These are phyloP conservation scores for Basipetospora chlamydospora DNA, from an alignment of 2,329 filamentous ascomycete genomes.

Conservation along the genomic window DNA sequence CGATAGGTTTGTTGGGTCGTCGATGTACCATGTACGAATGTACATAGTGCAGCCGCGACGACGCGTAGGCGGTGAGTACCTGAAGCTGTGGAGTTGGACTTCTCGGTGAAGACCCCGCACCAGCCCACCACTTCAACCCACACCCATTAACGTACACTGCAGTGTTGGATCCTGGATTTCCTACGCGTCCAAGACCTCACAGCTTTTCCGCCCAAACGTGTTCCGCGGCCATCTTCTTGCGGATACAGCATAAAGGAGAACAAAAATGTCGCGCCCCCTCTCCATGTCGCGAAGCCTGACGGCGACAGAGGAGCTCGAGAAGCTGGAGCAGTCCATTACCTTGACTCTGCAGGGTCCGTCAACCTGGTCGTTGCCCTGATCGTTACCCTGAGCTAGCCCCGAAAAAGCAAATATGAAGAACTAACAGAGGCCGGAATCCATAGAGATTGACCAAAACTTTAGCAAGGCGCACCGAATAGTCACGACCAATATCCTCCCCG, in stretches of 20 bases:
- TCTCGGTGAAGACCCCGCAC: background rate
- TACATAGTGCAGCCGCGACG: too few species aligned
- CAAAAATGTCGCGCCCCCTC: conserved; percentile 34
- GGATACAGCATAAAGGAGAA: background rate
- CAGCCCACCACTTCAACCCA: background rate
- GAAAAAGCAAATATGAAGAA: too few species aligned
- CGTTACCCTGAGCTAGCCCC: too few species aligned
- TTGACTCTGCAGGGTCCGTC: conserved; percentile 75
- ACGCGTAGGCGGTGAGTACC: too few species aligned
- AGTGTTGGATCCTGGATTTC: too few species aligned
- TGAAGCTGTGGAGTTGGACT: too few species aligned
- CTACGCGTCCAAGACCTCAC: too few species aligned
- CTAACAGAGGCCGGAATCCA: too few species aligned
- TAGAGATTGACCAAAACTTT: conserved; percentile 98
- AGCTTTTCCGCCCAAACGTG: too few species aligned
- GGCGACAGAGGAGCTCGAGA: conserved; percentile 89
- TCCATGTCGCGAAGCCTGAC: conserved; percentile 46
- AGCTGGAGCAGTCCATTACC: conserved; percentile 91
- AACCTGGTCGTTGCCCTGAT: too few species aligned
- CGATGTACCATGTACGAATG: too few species aligned
- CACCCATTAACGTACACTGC: background rate
- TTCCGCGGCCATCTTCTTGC: background rate
- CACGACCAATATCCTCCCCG: conserved; percentile 78
- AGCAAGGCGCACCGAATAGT: conserved; percentile 94
- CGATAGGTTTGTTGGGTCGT: too few species aligned